Evolutionary conservation across 345 rosid genomes (phyloP), one percentile per base, ranked within the genome.

Genomic region (Aurinia saxatilis): DNA sequence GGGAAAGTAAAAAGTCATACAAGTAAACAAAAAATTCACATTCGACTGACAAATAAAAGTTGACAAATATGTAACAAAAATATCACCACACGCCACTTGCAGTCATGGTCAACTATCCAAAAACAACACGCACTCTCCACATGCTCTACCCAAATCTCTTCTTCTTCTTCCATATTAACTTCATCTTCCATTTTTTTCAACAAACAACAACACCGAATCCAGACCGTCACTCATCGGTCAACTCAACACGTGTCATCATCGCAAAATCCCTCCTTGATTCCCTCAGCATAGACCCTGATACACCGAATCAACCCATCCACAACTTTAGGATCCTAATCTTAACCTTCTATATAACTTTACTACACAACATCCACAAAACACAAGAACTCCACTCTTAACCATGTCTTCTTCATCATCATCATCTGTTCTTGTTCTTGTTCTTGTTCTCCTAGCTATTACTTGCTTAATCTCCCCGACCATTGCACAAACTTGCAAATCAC

Each of bases 401-500:
- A n/a, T 71, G 68, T 35, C 70, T 57, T 25, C 60, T 34, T 16
- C 49, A 7, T 44, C 63, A 16, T 62, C 56, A 0, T 27, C 27
- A n/a, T n/a, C n/a, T n/a, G n/a, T n/a, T n/a, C n/a, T n/a, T n/a
- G n/a, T n/a, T n/a, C n/a, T n/a, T n/a, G n/a, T n/a, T 7, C 36
- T 73, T 39, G 12, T 66, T 3, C 8, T 63, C 16, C 47, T 75
- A 0, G 5, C 61, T 27, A 6, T 73, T 17, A 48, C 68, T 27
- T 34, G 81, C n/a, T 75, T 46, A 30, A 57, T 78, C 70, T 70
- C 82, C 13, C 84, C 87, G 3, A 61, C 78, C 7, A 41, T 60
- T 42, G 73, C 96, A 5, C 84, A 70, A 5, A 51, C 59, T 17
- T 91, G 96, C 73, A 25, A 74, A 1, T 73, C 97, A 0, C 89